phyloP scores from a whole-genome alignment of 495 filamentous ascomycete genomes.

The Rhizodiscina lignyota region DNA sequence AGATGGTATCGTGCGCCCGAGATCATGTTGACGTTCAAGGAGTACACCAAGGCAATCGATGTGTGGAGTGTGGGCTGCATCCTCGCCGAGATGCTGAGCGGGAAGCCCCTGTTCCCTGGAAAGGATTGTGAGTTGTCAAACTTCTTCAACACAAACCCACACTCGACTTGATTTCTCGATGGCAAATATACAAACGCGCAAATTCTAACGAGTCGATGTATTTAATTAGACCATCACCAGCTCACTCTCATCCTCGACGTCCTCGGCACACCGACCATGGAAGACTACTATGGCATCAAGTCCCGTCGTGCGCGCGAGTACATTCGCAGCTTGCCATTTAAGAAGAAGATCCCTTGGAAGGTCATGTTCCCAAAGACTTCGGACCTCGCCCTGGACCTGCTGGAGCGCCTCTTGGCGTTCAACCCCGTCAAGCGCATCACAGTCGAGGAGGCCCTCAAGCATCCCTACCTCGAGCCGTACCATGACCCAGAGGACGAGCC shows the following conservation, averaged over 20 bases:
- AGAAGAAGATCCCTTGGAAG: slow-evolving; percentile 99
- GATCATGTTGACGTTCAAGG: slow-evolving; percentile 99
- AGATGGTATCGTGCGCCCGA: slow-evolving; percentile 98
- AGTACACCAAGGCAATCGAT: slow-evolving; percentile 99
- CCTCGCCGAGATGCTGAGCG: slow-evolving; percentile 98
- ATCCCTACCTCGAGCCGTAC: slow-evolving; percentile 97
- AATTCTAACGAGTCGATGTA: no score
- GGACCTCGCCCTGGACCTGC: slow-evolving; percentile 77
- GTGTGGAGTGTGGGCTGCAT: slow-evolving; percentile 99
- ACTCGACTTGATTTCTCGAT: background rate
- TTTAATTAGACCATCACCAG: slow-evolving; percentile 98
- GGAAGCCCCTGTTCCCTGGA: slow-evolving; percentile 95
- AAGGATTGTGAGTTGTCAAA: slow-evolving; percentile 71
- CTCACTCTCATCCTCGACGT: slow-evolving; percentile 96
- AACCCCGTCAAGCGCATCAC: slow-evolving; percentile 98
- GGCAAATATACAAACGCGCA: no score
- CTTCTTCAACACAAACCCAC: background rate
- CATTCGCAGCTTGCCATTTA: slow-evolving; percentile 98
- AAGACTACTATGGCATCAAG: slow-evolving; percentile 99
- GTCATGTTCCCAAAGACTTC: slow-evolving; percentile 95
- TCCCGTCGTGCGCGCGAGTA: slow-evolving; percentile 95
- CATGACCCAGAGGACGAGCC: slow-evolving; percentile 99
- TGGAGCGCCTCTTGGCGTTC: slow-evolving; percentile 93
- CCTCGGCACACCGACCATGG: slow-evolving; percentile 97
- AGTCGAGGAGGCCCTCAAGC: slow-evolving; percentile 90